Evolutionary conservation across 768 basidiomycete species (phyloP), one percentile per base, ranked within the genome.

Genomic region (Auriscalpium vulgare): DNA sequence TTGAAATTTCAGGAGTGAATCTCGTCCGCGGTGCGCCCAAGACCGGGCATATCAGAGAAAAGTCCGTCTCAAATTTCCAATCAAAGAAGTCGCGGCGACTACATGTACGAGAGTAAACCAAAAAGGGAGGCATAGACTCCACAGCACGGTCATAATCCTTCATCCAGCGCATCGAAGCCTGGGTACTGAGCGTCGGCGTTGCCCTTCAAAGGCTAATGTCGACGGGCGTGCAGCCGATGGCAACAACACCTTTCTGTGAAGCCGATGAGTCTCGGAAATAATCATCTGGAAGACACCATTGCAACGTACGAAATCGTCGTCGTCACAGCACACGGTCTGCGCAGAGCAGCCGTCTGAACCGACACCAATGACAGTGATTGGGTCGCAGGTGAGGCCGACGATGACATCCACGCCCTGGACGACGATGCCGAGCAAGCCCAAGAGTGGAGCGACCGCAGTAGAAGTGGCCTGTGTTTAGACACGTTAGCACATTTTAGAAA

Each of bases 211-310:
- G 29, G 29, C 29, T 29, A 19, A 53, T 29, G 29, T 69, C 72
- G 64, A 74, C 65, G 51, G 72, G 69, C 23, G 60, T 62, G 63
- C 74, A 74, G 38, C 72, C 73, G 60, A 74, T 64, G 43, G 67
- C 61, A 37, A 75, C 63, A 51, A 74, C 38, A 29, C 74, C 73
- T 50, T 45, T 53, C 51, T 53, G 43, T 10, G 19, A 23, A 29
- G 19, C n/a, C 10, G 8, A 17, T 16, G 14, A 8, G 36, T 29
- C 14, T 35, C 10, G 13, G n/a, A 16, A 4, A 51, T 11, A 29
- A 8, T 16, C 3, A 10, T 17, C 37, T 16, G 17, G 16, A 14
- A 19, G 37, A 53, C 9, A 10, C 29, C 7, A 29, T 5, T 29
- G 29, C 14, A 21, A 44, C 38, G 16, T 40, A 57, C 56, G 47